Percentiles rank a stretch among this genome's conserved stretches.
Evolutionary conservation across 441 rosid species (phyloP).

Genomic region (Dalechampia spathulata): DNA sequence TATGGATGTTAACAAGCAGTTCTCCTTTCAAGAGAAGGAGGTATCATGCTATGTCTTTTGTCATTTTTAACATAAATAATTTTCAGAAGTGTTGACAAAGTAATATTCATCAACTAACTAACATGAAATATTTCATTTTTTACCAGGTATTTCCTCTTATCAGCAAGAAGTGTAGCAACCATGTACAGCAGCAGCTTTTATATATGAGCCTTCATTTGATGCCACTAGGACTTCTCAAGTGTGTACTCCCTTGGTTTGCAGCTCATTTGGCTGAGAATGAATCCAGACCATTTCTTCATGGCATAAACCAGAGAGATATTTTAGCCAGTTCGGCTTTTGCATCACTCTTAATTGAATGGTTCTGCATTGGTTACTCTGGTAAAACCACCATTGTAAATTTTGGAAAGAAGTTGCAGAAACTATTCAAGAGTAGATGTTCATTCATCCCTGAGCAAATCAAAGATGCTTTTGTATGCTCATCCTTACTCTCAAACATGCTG

Average conservation of each 20-base stretch:
- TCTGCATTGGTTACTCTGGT: slow-evolving; percentile 48
- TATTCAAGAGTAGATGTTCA: slow-evolving; percentile 40
- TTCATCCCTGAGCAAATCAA: slow-evolving; percentile 26
- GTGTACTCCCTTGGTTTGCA: slow-evolving; percentile 66
- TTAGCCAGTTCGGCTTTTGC: slow-evolving; percentile 32
- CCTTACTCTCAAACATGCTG: slow-evolving; percentile 18
- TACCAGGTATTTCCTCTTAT: slow-evolving; percentile 52
- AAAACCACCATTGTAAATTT: slow-evolving; percentile 45
- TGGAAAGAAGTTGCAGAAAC: slow-evolving; percentile 37
- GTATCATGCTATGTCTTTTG: slow-evolving; percentile 23
- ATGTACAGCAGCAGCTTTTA: slow-evolving; percentile 57
- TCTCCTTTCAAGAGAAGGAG: slow-evolving; percentile 47
- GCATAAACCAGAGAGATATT: slow-evolving; percentile 32
- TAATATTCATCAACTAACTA: neutral
- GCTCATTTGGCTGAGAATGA: slow-evolving; percentile 54
- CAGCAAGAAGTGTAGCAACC: slow-evolving; percentile 38
- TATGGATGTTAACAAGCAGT: slow-evolving; percentile 31
- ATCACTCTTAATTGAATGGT: slow-evolving; percentile 57
- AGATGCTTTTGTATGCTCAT: slow-evolving; percentile 31
- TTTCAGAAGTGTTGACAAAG: neutral
- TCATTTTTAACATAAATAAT: neutral
- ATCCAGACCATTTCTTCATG: slow-evolving; percentile 40
- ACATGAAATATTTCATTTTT: slow-evolving; percentile 13
- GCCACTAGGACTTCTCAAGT: slow-evolving; percentile 71
- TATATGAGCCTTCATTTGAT: slow-evolving; percentile 51